Evolutionary conservation across 169 alveolate species (phyloP).

Genomic region (Plasmodium chabaudi): DNA sequence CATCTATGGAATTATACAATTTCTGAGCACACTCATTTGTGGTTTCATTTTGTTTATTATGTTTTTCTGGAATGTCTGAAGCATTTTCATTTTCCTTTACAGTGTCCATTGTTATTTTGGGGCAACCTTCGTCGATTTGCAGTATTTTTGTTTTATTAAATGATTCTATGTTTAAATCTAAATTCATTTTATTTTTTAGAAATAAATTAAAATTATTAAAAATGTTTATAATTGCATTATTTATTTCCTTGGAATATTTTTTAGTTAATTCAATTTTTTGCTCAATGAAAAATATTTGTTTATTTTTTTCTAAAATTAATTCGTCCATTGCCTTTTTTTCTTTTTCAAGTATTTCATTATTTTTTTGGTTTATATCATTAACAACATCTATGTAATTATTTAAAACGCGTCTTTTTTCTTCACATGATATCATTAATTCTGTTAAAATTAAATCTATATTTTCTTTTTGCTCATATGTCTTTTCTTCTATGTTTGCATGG

Average conservation of each 20-base stretch:
- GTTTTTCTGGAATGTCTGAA: no score
- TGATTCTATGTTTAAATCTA: constrained; percentile 16
- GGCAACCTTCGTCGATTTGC: no score
- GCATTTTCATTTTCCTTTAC: no score
- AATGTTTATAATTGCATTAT: constrained; percentile 18
- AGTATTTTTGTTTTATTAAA: no score
- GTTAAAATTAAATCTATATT: constrained; percentile 43
- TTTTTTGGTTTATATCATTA: constrained; percentile 41
- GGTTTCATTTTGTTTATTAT: no score
- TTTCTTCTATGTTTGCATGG: constrained; percentile 30
- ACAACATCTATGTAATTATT: constrained; percentile 43
- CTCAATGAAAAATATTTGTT: constrained; percentile 27
- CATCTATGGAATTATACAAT: constrained; percentile 36
- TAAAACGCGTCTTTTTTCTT: constrained; percentile 43
- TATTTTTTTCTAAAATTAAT: constrained; percentile 36
- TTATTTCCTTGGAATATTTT: constrained; percentile 22
- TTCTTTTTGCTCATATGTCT: constrained; percentile 37
- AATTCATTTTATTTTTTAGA: constrained; percentile 38
- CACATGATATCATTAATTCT: constrained; percentile 38
- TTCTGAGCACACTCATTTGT: constrained; percentile 1
- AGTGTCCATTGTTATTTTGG: no score
- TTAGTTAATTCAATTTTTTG: constrained; percentile 44
- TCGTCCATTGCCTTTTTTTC: constrained; percentile 25
- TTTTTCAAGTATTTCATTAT: constrained; percentile 38
- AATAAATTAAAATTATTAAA: constrained; percentile 35